A percentile compares a stretch with the other conserved stretches of the same genome.
phyloP scores from a whole-genome alignment of 495 filamentous ascomycete species.

The Oleoguttula mirabilis region DNA sequence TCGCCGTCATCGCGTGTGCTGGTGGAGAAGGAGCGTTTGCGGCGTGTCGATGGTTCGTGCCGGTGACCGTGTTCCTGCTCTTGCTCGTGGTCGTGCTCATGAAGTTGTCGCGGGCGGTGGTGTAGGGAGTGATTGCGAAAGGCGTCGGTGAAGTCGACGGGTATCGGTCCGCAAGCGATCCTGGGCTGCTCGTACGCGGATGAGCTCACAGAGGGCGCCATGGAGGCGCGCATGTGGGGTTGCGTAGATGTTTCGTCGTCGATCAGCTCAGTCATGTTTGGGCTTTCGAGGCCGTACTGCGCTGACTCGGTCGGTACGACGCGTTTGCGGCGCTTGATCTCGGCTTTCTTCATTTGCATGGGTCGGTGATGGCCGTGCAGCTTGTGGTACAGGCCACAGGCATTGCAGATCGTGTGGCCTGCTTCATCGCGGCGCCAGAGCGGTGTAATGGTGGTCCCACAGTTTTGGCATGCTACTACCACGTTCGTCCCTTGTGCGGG shows the following conservation, averaged over 20 bases:
- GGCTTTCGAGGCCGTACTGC: constrained; percentile 27
- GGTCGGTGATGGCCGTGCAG: constrained; percentile 87
- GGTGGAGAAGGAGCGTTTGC: constrained; percentile 57
- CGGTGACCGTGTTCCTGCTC: constrained; percentile 25
- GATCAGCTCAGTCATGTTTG: constrained; percentile 15
- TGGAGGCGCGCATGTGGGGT: neutral
- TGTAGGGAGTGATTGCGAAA: constrained; percentile 8
- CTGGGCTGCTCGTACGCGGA: neutral
- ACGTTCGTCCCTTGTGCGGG: constrained; percentile 45
- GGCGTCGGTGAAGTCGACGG: constrained; percentile 29
- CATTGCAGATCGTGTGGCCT: constrained; percentile 97
- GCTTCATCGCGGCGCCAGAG: constrained; percentile 90
- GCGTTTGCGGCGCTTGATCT: constrained; percentile 91
- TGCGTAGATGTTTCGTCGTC: constrained; percentile 10
- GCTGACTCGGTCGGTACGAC: constrained; percentile 74
- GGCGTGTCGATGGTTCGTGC: constrained; percentile 42
- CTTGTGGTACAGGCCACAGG: constrained; percentile 96
- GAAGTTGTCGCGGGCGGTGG: constrained; percentile 8
- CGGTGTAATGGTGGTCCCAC: constrained; percentile 90
- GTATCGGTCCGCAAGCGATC: constrained; percentile 14
- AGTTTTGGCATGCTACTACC: constrained; percentile 92
- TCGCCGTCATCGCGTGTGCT: constrained; percentile 33
- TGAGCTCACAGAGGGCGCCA: neutral
- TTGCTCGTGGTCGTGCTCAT: no score
- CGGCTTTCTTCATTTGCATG: constrained; percentile 90